phyloP scores from a whole-genome alignment of 257 asterid species.

The Rehmannia glutinosa region DNA sequence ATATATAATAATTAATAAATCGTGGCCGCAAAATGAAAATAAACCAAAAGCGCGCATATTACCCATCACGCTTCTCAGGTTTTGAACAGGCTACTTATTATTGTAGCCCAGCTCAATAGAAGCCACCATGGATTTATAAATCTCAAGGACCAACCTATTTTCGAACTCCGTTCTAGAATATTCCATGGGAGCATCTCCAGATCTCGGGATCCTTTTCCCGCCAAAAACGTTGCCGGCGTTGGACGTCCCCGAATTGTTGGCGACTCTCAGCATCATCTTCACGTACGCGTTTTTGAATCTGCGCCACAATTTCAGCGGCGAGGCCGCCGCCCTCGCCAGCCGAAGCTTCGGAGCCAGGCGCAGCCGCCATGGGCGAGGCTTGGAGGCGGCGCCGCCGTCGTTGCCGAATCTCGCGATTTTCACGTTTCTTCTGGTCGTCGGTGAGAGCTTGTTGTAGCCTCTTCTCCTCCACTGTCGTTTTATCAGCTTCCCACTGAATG shows the following conservation, averaged over 20 bases:
- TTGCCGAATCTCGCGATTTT: constrained; percentile 23
- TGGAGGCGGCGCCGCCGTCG: background rate
- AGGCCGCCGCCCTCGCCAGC: constrained; percentile 5
- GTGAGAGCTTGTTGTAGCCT: constrained; percentile 27
- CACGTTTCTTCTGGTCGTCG: constrained; percentile 13
- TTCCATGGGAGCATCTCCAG: constrained; percentile 5
- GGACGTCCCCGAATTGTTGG: constrained; percentile 18
- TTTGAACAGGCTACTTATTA: background rate
- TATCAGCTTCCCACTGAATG: constrained; percentile 8
- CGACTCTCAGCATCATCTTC: constrained; percentile 38
- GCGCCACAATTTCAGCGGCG: constrained; percentile 37
- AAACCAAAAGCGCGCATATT: too few species aligned
- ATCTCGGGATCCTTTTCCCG: constrained; percentile 24
- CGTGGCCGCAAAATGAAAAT: too few species aligned
- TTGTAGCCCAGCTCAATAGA: constrained; percentile 48
- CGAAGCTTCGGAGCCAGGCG: constrained; percentile 33
- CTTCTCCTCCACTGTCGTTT: constrained; percentile 22
- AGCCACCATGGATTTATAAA: constrained; percentile 54
- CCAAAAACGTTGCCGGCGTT: constrained; percentile 19
- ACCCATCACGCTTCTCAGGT: too few species aligned
- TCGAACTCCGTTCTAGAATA: constrained; percentile 44
- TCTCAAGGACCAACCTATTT: constrained; percentile 58
- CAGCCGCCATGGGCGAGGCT: constrained; percentile 27
- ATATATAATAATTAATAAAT: too few species aligned
- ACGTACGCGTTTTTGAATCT: constrained; percentile 36